These are phyloP conservation scores for Hirschfeldia incana DNA, from an alignment of 345 rosid genomes.

Conservation along the genomic window DNA sequence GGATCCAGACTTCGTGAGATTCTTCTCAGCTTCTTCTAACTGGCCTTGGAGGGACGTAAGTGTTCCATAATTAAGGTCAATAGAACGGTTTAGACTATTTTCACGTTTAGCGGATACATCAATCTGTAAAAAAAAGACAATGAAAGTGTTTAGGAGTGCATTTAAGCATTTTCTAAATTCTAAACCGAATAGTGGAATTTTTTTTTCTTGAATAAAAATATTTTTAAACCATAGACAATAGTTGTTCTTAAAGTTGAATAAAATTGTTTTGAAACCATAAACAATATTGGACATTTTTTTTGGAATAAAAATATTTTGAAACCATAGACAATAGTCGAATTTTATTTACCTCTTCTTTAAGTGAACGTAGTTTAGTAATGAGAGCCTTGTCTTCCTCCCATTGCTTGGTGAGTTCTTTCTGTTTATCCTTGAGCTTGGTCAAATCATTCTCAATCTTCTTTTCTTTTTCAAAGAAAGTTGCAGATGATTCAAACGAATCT, in stretches of 20 bases:
- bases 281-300: too few species aligned
- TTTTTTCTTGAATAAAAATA: too few species aligned
- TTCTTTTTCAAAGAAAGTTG: constrained; percentile 46
- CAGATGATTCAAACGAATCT: constrained; percentile 59
- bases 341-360: constrained; percentile 75
- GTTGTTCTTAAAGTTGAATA: too few species aligned
- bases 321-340: background rate
- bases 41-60: constrained; percentile 82
- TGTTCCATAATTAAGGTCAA: constrained; percentile 91
- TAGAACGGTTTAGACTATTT: constrained; percentile 73
- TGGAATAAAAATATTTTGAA: too few species aligned
- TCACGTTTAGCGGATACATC: constrained; percentile 95
- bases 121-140: constrained; percentile 47
- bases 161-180: background rate
- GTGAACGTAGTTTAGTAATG: constrained; percentile 70
- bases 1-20: constrained; percentile 61
- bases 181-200: background rate
- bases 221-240: too few species aligned
- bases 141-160: constrained; percentile 9
- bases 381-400: constrained; percentile 76
- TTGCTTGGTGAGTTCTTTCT: constrained; percentile 64
- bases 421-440: constrained; percentile 61
- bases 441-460: constrained; percentile 72
- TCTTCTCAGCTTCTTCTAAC: constrained; percentile 82
- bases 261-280: too few species aligned